Evolutionary conservation across 768 basidiomycete species (phyloP).

Genomic region (Boletus rex-veris): DNA sequence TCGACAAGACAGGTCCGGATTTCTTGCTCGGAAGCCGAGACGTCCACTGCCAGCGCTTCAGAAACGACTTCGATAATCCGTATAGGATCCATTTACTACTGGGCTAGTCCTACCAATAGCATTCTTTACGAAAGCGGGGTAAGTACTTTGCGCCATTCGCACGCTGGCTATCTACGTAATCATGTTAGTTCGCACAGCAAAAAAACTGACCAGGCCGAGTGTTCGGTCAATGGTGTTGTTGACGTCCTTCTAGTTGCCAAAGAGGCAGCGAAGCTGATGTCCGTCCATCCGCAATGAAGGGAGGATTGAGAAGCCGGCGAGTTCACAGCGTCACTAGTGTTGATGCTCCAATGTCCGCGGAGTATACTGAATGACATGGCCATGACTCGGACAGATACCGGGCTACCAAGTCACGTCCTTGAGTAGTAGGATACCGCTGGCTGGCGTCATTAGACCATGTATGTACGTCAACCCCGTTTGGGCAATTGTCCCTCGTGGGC

Average conservation of each 20-base stretch:
- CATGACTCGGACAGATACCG: conserved; percentile 14
- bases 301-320: conserved; percentile 11
- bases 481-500: background rate
- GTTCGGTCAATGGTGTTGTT: too few relatives aligned
- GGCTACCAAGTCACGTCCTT: background rate
- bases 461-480: background rate
- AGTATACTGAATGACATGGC: conserved; percentile 6
- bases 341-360: conserved; percentile 36
- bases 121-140: conserved; percentile 20
- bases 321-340: conserved; percentile 10
- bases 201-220: too few relatives aligned
- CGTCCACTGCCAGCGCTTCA: background rate
- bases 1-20: background rate
- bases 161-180: background rate
- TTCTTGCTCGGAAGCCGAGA: conserved; percentile 2
- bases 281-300: conserved; percentile 23
- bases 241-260: background rate
- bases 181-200: background rate
- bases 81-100: conserved; percentile 3
- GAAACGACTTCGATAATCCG: too few relatives aligned
- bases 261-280: conserved; percentile 11
- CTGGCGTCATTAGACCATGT: conserved; percentile 3
- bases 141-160: conserved; percentile 23
- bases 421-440: background rate
- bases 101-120: conserved; percentile 4